Base-by-base conservation (phyloP, 2,329 filamentous ascomycete species). In the Sporothrix pseudoabietina region DNA sequence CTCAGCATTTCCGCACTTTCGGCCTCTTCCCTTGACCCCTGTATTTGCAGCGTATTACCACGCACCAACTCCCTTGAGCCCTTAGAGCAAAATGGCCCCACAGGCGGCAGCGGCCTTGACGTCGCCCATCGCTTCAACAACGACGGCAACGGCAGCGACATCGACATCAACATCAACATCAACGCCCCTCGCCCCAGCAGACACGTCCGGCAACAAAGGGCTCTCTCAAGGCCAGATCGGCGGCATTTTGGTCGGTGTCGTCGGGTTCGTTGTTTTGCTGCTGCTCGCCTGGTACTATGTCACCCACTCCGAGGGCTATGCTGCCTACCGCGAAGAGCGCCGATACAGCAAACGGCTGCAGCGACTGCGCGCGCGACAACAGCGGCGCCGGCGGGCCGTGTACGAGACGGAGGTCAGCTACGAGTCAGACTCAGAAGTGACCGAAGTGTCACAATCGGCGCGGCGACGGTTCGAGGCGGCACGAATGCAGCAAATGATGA, bases 171-270 rank as follows among this genome's bases (percentile, higher is more conserved):
- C 41, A 22, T 8, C 41, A 7, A 12, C 54, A 7, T 3, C 49
- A 4, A 32, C 41, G 16, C 49, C 35, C 30, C 26, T 39, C 22
- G 61, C 59, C 1, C 49, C 47, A 5, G 30, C 65, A 16, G 65
- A 19, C 35, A 30, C 19, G n/a, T 22, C 30, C 30, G 41, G 54
- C 35, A 41, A 14, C 59, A 16, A 10, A 26, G 57, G 71, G 14
- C 72, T 76, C 14, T 68, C 73, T 2, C 75, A 80, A 35, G 78
- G 76, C n/a, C 78, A 84, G 68, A 79, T 85, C 41, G 83, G 82
- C 5, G 83, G 80, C 54, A 82, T 85, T 22, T 76, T 83, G 1
- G 83, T 83, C 39, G 80, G 80, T 47, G 74, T 84, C 1, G 77
- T 83, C 12, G 83, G 80, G 1, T 76, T 81, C n/a, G 79, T 82